phyloP scores from a whole-genome alignment of 371 early-diverging fungal species.

The Apophysomyces variabilis region DNA sequence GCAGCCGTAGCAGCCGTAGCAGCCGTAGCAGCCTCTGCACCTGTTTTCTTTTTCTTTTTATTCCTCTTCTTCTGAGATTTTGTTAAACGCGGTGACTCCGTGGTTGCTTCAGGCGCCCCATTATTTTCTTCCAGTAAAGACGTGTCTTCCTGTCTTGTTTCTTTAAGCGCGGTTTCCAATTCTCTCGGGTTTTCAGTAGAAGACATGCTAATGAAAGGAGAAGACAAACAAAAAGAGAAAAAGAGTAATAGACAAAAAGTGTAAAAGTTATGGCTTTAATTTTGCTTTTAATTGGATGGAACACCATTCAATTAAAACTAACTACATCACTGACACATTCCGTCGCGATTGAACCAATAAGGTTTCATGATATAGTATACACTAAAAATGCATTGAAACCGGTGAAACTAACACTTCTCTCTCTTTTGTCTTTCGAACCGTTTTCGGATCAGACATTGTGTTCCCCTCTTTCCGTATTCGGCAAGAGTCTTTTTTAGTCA shows the following conservation, averaged over 20 bases:
- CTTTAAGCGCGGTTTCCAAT: not conserved
- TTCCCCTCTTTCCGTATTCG: no score
- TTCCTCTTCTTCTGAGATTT: conserved; percentile 5
- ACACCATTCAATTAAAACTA: no score
- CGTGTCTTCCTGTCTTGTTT: not conserved
- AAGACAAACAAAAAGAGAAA: not conserved
- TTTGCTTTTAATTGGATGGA: not conserved
- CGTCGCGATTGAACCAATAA: not conserved
- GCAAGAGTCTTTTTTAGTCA: no score
- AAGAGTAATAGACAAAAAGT: not conserved
- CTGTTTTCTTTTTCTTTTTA: not conserved
- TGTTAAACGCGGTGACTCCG: no score
- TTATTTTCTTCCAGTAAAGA: not conserved
- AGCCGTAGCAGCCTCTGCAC: not conserved
- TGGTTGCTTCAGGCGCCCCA: no score
- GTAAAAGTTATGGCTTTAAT: no score
- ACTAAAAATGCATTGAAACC: not conserved
- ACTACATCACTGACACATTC: conserved; percentile 4
- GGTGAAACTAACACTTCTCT: not conserved
- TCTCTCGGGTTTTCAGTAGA: conserved; percentile 1
- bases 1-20: not conserved
- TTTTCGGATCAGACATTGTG: no score
- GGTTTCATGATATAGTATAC: not conserved
- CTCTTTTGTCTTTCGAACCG: not conserved
- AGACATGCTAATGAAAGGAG: not conserved